Evolutionary conservation across 2,329 filamentous ascomycete species (phyloP).

Genomic region (Calonectria hawksworthii): DNA sequence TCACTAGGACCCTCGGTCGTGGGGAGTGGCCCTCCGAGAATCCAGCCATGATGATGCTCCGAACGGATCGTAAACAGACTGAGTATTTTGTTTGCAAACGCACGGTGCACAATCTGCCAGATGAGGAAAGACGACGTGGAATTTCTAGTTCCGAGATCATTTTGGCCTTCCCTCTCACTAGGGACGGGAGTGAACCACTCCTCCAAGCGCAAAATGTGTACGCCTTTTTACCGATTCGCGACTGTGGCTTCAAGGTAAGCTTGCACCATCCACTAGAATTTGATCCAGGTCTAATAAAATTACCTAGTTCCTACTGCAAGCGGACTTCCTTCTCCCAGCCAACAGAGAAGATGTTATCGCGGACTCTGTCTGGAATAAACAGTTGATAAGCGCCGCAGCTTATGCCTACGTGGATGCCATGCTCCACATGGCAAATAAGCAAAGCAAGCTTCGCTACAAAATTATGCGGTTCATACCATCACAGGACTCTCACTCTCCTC

Average conservation of each 20-base stretch:
- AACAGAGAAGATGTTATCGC: conserved; percentile 41
- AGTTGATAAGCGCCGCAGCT: conserved; percentile 1
- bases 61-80: background rate
- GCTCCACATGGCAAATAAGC: background rate
- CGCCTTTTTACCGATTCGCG: conserved; percentile 23
- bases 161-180: conserved; percentile 10
- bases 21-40: background rate
- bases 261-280: background rate
- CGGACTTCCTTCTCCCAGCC: conserved; percentile 43
- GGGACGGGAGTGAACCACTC: background rate
- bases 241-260: conserved; percentile 39
- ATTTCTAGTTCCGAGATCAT: conserved; percentile 15
- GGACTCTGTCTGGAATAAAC: conserved; percentile 38
- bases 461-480: background rate
- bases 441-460: background rate
- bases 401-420: conserved; percentile 8
- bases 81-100: background rate
- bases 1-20: background rate
- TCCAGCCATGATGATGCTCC: background rate
- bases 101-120: background rate
- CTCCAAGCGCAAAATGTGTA: conserved; percentile 19
- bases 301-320: conserved; percentile 44
- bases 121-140: background rate
- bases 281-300: background rate
- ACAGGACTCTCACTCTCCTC: background rate